These are phyloP conservation scores for Epithele typhae DNA, from an alignment of 768 basidiomycete species.

Conservation along the genomic window DNA sequence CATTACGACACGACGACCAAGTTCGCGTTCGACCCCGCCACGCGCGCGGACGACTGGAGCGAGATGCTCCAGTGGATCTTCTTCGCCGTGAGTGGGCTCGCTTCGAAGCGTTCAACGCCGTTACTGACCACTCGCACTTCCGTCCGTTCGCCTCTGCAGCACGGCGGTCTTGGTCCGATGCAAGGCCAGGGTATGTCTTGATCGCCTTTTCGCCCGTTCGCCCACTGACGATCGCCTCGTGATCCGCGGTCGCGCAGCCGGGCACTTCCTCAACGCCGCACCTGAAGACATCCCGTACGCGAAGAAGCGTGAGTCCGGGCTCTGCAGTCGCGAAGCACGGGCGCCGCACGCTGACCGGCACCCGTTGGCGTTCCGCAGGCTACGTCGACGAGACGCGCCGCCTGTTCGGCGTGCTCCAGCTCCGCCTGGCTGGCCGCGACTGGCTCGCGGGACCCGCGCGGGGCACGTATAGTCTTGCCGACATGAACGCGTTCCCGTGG, in stretches of 20 bases:
- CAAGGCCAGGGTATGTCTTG: conserved; percentile 55
- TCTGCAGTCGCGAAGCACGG: neutral
- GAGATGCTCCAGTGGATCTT: conserved; percentile 84
- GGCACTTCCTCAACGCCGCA: conserved; percentile 62
- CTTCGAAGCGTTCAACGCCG: neutral
- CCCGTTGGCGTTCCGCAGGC: conserved; percentile 34
- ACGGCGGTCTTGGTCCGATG: conserved; percentile 79
- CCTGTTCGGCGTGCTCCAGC: conserved; percentile 79
- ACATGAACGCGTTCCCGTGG: conserved; percentile 67
- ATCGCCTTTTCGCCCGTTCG: neutral
- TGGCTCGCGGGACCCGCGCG: conserved; percentile 70
- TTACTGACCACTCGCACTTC: neutral
- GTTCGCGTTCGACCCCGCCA: conserved; percentile 56
- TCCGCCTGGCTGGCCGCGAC: conserved; percentile 62
- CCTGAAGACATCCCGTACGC: conserved; percentile 67
- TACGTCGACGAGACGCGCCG: conserved; percentile 80
- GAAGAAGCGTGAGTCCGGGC: conserved; percentile 46
- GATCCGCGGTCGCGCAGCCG: conserved; percentile 34
- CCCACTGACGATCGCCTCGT: neutral
- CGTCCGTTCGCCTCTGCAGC: too few species aligned
- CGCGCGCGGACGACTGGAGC: conserved; percentile 53
- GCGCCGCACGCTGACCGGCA: neutral
- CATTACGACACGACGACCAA: conserved; percentile 69
- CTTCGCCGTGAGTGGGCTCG: conserved; percentile 48
- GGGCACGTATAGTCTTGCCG: conserved; percentile 70